These are phyloP conservation scores for Aspergillus sp. DNA, from an alignment of 2,329 filamentous ascomycete species.

Conservation along the genomic window DNA sequence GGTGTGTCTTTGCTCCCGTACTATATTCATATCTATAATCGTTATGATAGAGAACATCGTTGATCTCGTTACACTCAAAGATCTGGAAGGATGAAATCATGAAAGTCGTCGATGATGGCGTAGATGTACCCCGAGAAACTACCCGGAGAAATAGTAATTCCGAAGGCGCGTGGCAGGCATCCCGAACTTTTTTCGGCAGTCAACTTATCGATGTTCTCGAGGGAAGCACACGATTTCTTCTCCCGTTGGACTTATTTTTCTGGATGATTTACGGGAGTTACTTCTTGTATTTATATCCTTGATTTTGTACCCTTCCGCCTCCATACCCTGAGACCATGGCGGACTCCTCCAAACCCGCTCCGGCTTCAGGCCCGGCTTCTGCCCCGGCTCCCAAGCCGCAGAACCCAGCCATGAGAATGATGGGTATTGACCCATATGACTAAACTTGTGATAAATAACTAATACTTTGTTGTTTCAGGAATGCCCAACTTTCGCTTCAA, in stretches of 20 bases:
- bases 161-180: not conserved
- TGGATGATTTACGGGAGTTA: not conserved
- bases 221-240: not conserved
- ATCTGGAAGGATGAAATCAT: too few relatives aligned
- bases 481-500: constrained; percentile 79
- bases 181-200: constrained; percentile 7
- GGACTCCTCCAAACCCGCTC: constrained; percentile 35
- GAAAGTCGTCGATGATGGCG: too few relatives aligned
- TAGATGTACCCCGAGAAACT: not conserved
- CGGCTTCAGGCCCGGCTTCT: constrained; percentile 34
- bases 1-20: too few relatives aligned
- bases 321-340: constrained; percentile 30
- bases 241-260: not conserved
- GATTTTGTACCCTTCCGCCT: not conserved
- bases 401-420: constrained; percentile 74
- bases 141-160: constrained; percentile 2
- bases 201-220: not conserved
- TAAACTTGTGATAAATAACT: not conserved
- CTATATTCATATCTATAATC: too few relatives aligned
- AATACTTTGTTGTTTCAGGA: constrained; percentile 49
- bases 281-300: not conserved
- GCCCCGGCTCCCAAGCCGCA: constrained; percentile 46
- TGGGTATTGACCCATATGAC: constrained; percentile 46
- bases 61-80: too few relatives aligned
- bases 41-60: too few relatives aligned